phyloP scores from a whole-genome alignment of 2,329 filamentous ascomycete genomes.

The Aspergillus sojae region DNA sequence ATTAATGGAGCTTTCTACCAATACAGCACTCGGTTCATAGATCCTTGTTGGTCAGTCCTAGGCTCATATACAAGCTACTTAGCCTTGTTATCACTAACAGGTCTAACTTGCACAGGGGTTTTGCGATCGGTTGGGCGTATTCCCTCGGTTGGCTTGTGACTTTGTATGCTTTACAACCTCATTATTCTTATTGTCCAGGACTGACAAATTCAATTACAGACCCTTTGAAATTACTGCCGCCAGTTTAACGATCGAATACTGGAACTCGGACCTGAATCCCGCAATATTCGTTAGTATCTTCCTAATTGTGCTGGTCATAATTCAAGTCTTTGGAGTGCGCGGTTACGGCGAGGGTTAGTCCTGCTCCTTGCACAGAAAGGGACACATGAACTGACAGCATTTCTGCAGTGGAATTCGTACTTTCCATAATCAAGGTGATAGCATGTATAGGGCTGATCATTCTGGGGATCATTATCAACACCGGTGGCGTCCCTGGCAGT shows the following conservation, averaged over 20 bases:
- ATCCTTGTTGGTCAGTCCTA: not conserved
- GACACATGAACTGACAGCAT: not conserved
- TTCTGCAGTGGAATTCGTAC: not conserved
- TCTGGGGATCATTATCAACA: not conserved
- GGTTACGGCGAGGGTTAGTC: not conserved
- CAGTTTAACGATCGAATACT: not conserved
- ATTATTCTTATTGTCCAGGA: not conserved
- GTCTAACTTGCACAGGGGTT: not conserved
- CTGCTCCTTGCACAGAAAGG: not conserved
- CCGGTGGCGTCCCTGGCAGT: not conserved
- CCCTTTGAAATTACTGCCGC: not conserved
- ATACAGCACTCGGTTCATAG: not conserved
- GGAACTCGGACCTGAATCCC: not conserved
- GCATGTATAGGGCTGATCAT: not conserved
- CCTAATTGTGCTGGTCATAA: not conserved
- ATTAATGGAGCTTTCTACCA: not conserved
- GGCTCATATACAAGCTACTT: too few species aligned
- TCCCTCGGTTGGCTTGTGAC: not conserved
- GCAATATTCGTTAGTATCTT: not conserved
- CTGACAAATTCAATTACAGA: not conserved
- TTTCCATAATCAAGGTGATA: not conserved
- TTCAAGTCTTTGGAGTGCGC: not conserved
- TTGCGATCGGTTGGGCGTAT: not conserved
- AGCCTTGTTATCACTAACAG: not conserved
- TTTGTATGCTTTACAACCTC: not conserved